Evolutionary conservation across 805 yeast species (phyloP).

Genomic region (Naumovozyma dairenensis): DNA sequence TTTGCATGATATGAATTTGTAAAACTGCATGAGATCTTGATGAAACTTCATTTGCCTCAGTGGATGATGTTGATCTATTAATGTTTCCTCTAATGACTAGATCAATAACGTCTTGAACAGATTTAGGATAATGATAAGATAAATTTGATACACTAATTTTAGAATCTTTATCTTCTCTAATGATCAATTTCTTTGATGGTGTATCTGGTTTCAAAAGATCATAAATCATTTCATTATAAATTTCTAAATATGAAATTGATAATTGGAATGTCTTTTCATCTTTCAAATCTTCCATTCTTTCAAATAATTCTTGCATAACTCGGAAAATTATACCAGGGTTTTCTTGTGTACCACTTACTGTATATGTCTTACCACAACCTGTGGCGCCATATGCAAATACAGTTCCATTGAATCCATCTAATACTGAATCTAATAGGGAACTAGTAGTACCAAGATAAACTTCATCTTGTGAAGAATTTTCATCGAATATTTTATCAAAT

Average conservation of each 20-base stretch:
- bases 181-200: slow-evolving; percentile 37
- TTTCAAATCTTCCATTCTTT: slow-evolving; percentile 42
- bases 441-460: slow-evolving; percentile 58
- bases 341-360: slow-evolving; percentile 66
- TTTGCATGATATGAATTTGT: slow-evolving; percentile 63
- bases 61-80: slow-evolving; percentile 75
- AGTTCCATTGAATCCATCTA: slow-evolving; percentile 84
- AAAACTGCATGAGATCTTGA: slow-evolving; percentile 92
- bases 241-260: slow-evolving; percentile 68
- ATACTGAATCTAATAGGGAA: slow-evolving; percentile 61
- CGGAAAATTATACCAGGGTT: slow-evolving; percentile 73
- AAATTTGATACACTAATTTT: slow-evolving; percentile 61
- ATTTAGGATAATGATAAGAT: slow-evolving; percentile 48
- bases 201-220: slow-evolving; percentile 61
- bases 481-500: slow-evolving; percentile 73
- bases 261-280: slow-evolving; percentile 53
- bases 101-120: slow-evolving; percentile 70
- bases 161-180: slow-evolving; percentile 63
- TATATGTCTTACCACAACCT: slow-evolving; percentile 95
- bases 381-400: slow-evolving; percentile 96
- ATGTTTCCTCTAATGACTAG: slow-evolving; percentile 60
- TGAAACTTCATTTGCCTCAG: slow-evolving; percentile 84
- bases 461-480: slow-evolving; percentile 49
- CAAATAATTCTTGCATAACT: slow-evolving; percentile 68
- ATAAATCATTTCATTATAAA: slow-evolving; percentile 80